Base-by-base conservation (phyloP, 2,329 filamentous ascomycete genomes). In the Shiraia sp. region DNA sequence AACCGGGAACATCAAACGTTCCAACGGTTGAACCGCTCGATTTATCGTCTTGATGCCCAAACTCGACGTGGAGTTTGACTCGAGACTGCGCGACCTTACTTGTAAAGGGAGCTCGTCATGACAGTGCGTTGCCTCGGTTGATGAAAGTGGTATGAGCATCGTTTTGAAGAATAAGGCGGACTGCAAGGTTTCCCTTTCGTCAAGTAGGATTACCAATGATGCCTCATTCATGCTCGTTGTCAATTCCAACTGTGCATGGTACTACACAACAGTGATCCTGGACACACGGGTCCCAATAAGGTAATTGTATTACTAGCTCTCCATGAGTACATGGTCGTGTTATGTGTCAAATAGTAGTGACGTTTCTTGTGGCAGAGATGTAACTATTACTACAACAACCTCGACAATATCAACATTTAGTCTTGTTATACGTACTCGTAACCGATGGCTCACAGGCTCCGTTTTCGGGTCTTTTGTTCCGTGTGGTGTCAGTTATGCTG, bases 1-100 rank as follows among this genome's bases (percentile, higher is more conserved):
- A n/a, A 17, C 13, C 29, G 36, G 15, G 26, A 38, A 32, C 41
- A 44, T 46, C 34, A 39, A 49, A 30, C 24, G 29, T 35, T 36
- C 35, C 23, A 42, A 38, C 33, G 32, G 25, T 23, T 28, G 33
- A 40, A 32, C 16, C 41, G 33, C 44, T 36, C 35, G 38, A 42
- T 32, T 10, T 13, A 13, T 25, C 29, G 6, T 19, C 10, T 19
- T 36, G 39, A 16, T 26, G 39, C 39, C 39, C 39, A 42, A 36
- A 23, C 10, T 9, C 13, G 26, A 24, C 19, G 16, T 27, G 39
- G 32, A 10, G 19, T 16, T 22, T 31, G 39, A 36, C 39, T 42
- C 39, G 39, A 30, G 15, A 31, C 26, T 31, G 27, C 32, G 36
- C 42, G 25, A 32, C 30, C 26, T 26, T 16, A 28, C 32, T 28